phyloP scores from a whole-genome alignment of 352 stramenopile genomes.

The Phytophthora tentaculata region DNA sequence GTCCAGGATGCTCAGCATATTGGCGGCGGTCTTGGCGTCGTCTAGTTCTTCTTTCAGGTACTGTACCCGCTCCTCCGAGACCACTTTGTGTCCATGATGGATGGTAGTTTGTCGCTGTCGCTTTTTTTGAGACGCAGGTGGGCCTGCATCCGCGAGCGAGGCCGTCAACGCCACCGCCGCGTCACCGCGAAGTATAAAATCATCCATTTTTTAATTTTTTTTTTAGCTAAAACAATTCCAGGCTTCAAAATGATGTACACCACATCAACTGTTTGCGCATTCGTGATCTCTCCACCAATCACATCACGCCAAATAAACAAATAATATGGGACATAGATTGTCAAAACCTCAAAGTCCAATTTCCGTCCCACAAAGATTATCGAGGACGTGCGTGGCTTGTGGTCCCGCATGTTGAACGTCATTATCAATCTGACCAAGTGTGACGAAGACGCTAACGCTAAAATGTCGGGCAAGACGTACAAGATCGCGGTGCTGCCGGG shows the following conservation, averaged over 20 bases:
- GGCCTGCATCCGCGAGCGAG: constrained; percentile 11
- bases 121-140: constrained; percentile 30
- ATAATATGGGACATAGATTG: background rate
- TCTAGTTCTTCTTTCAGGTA: constrained; percentile 76
- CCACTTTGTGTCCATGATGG: constrained; percentile 72
- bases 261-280: constrained; percentile 32
- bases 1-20: constrained; percentile 58
- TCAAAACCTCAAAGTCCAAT: background rate
- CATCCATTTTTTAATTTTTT: constrained; percentile 63
- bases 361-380: background rate
- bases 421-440: constrained; percentile 23
- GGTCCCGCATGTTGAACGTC: constrained; percentile 13
- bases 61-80: constrained; percentile 68
- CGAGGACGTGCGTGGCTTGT: background rate
- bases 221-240: no score
- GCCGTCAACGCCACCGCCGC: constrained; percentile 42
- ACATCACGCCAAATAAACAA: background rate
- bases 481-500: constrained; percentile 96
- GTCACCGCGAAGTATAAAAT: constrained; percentile 65
- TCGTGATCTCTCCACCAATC: constrained; percentile 10
- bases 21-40: constrained; percentile 46
- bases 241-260: constrained; percentile 8
- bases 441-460: constrained; percentile 22
- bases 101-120: constrained; percentile 70
- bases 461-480: constrained; percentile 44